Evolutionary conservation across 345 rosid genomes (phyloP).

Genomic region (Microthlaspi erraticum): DNA sequence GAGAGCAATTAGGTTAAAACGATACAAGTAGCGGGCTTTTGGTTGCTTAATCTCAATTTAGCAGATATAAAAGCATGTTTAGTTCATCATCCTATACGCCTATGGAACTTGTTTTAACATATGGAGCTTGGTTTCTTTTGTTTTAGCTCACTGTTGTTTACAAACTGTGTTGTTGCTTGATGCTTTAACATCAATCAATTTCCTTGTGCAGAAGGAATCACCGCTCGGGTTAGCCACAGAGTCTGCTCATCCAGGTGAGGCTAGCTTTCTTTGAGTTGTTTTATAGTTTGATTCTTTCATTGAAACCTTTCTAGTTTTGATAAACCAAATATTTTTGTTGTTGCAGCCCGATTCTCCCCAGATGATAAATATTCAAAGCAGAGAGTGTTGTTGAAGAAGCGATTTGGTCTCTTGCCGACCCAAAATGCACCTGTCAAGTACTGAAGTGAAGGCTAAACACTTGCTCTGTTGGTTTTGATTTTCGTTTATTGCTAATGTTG

Average conservation of each 20-base stretch:
- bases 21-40: slow-evolving; percentile 4
- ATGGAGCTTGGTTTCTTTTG: neutral
- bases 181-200: neutral
- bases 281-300: slow-evolving; percentile 1
- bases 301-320: neutral
- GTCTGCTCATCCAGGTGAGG: slow-evolving; percentile 91
- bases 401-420: slow-evolving; percentile 80
- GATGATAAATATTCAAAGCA: slow-evolving; percentile 85
- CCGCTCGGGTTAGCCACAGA: slow-evolving; percentile 72
- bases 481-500: slow-evolving; percentile 13
- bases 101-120: neutral
- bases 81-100: neutral
- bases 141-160: neutral
- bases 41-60: neutral
- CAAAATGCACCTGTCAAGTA: slow-evolving; percentile 72
- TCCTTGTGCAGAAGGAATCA: slow-evolving; percentile 70
- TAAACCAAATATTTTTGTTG: neutral
- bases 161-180: neutral
- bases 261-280: neutral
- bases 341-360: slow-evolving; percentile 86
- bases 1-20: neutral
- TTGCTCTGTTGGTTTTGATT: slow-evolving; percentile 22
- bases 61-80: neutral
- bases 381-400: slow-evolving; percentile 78
- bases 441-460: slow-evolving; percentile 33